Percentiles rank a stretch among this genome's conserved stretches.
These are phyloP conservation scores for Annona squamosa DNA, from an alignment of 164 flowering plant species.

Conservation along the genomic window DNA sequence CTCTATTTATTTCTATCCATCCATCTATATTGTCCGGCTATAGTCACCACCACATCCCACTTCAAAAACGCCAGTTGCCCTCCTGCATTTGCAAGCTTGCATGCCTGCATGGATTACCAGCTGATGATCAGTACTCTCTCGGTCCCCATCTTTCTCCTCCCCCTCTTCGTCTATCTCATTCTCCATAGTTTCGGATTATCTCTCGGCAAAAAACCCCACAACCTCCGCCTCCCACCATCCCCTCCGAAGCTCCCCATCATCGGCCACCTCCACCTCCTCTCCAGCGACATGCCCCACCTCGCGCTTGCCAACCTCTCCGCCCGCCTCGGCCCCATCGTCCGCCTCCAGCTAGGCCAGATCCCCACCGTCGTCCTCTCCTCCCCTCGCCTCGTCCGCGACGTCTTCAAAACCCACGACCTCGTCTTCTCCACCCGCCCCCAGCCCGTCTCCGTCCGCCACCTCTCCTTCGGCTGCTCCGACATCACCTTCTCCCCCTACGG, in stretches of 20 bases:
- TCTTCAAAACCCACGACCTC: conserved; percentile 45
- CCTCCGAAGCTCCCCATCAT: conserved; percentile 32
- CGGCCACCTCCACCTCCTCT: conserved; percentile 51
- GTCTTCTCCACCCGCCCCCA: conserved; percentile 39
- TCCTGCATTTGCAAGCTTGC: no score
- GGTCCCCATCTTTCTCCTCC: not conserved
- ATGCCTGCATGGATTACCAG: no score
- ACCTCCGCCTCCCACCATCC: conserved; percentile 26
- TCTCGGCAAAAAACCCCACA: not conserved
- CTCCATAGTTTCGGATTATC: not conserved
- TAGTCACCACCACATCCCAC: no score
- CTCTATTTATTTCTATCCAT: no score
- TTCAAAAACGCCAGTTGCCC: no score
- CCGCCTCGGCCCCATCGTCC: conserved; percentile 37
- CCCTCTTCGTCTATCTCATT: not conserved
- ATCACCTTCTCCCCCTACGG: conserved; percentile 47
- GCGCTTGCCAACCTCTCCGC: conserved; percentile 28
- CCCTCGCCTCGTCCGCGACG: conserved; percentile 25
- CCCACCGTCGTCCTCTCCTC: conserved; percentile 53
- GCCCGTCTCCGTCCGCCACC: conserved; percentile 35
- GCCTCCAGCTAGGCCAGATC: conserved; percentile 44
- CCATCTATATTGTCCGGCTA: no score
- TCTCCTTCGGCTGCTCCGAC: conserved; percentile 52
- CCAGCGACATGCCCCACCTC: conserved; percentile 42
- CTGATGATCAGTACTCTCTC: no score